Percentiles rank a stretch among this genome's conserved stretches.
Conservation (phyloP, 2,329 filamentous ascomycete genomes). For the Colletotrichum truncatum region DNA sequence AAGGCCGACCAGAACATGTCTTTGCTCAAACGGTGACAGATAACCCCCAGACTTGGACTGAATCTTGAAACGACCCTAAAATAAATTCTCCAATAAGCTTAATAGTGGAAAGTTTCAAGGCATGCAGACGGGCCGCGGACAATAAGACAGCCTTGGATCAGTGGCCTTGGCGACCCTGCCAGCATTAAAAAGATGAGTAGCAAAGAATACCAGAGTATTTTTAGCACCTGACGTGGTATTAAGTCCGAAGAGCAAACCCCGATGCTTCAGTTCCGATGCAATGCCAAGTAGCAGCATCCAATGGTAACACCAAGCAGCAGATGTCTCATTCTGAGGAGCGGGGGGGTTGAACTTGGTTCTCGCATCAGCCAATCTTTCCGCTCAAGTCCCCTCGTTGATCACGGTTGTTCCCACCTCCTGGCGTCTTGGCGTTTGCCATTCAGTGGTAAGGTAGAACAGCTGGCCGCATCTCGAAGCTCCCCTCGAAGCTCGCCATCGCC, state of each 20-base stretch:
- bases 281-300: not conserved
- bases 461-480: not conserved
- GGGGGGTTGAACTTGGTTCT: too few species aligned
- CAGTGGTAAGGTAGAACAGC: too few species aligned
- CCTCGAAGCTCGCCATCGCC: not conserved
- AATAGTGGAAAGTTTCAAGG: not conserved
- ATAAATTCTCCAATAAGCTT: not conserved
- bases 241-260: too few species aligned
- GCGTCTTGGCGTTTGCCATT: not conserved
- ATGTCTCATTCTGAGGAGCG: not conserved
- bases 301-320: not conserved
- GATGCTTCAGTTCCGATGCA: not conserved
- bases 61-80: not conserved
- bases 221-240: not conserved
- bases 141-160: not conserved
- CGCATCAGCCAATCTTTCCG: not conserved
- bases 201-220: not conserved
- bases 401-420: not conserved
- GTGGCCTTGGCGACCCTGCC: constrained; percentile 17
- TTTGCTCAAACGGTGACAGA: not conserved
- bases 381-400: not conserved
- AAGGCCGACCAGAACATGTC: too few species aligned
- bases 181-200: not conserved
- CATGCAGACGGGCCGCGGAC: not conserved
- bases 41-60: not conserved